These are phyloP conservation scores for Populus trichocarpa DNA, from an alignment of 441 rosid species.

Conservation along the genomic window DNA sequence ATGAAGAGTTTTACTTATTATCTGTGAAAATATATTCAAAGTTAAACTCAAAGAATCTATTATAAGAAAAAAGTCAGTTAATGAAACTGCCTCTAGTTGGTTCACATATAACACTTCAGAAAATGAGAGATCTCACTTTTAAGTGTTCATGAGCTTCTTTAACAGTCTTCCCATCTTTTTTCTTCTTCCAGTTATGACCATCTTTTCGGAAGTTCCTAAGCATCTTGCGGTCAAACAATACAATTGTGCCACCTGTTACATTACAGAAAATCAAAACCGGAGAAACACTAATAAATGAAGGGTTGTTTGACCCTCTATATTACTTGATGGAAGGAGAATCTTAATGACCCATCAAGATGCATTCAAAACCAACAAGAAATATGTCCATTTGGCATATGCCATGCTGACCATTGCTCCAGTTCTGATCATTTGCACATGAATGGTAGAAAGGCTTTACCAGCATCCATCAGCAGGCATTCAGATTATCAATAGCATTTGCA, in stretches of 20 bases:
- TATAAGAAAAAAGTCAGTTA: neutral
- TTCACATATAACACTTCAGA: slow-evolving; percentile 5
- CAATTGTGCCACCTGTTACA: slow-evolving; percentile 72
- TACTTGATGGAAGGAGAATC: neutral
- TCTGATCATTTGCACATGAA: neutral
- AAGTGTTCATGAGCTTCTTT: slow-evolving; percentile 99
- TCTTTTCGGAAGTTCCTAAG: slow-evolving; percentile 95
- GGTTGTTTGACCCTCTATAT: neutral
- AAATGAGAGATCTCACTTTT: slow-evolving; percentile 51
- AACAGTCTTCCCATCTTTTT: slow-evolving; percentile 93
- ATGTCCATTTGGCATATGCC: neutral
- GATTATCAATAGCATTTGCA: neutral
- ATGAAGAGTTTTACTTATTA: neutral
- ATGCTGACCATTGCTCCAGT: neutral
- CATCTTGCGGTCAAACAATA: slow-evolving; percentile 90
- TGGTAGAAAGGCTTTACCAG: neutral
- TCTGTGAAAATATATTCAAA: too few relatives aligned
- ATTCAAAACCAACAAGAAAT: neutral
- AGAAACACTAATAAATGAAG: neutral
- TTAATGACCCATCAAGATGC: neutral
- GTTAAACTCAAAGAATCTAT: neutral
- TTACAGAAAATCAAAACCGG: slow-evolving; percentile 10
- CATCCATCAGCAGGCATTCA: neutral
- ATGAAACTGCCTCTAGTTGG: neutral
- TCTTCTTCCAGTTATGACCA: slow-evolving; percentile 99